phyloP scores from a whole-genome alignment of 2,329 filamentous ascomycete species.

The Aspergillus sp. region DNA sequence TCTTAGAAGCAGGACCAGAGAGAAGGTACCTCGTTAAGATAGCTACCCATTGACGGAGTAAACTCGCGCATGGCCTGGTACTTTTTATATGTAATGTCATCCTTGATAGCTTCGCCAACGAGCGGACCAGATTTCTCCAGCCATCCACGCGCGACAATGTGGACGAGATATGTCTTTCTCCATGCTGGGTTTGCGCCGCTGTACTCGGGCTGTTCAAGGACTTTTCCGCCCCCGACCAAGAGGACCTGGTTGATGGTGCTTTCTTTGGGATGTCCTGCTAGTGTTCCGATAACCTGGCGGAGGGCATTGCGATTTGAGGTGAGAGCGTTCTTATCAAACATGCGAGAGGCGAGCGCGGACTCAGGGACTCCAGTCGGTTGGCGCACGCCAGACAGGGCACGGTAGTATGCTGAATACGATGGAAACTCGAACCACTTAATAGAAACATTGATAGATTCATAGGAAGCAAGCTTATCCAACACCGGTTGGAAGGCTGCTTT shows the following conservation, averaged over 20 bases:
- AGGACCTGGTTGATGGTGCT: constrained; percentile 19
- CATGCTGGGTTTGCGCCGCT: constrained; percentile 54
- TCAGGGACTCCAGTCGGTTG: constrained; percentile 20
- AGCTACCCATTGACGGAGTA: constrained; percentile 34
- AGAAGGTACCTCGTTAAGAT: constrained; percentile 35
- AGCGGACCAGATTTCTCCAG: constrained; percentile 5
- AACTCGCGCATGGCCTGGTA: constrained; percentile 29
- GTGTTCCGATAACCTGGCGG: constrained; percentile 5
- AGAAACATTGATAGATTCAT: constrained; percentile 7
- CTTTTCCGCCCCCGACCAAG: constrained; percentile 27
- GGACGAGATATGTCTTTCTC: constrained; percentile 43
- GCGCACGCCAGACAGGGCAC: constrained; percentile 25
- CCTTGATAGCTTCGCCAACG: constrained; percentile 19
- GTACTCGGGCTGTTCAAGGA: constrained; percentile 33
- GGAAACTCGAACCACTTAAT: constrained; percentile 26
- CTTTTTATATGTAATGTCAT: constrained; percentile 34
- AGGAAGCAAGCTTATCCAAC: constrained; percentile 3
- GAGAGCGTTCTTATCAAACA: constrained; percentile 19
- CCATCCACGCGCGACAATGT: constrained; percentile 27
- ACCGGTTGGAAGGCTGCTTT: constrained; percentile 6
- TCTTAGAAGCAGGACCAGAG: background rate
- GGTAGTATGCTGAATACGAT: constrained; percentile 29
- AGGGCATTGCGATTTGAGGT: constrained; percentile 4
- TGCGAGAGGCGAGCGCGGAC: constrained; percentile 24
- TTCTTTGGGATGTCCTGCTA: constrained; percentile 15